Base-by-base conservation (phyloP, 331 rosid species). In the Prunus yedoensis region DNA sequence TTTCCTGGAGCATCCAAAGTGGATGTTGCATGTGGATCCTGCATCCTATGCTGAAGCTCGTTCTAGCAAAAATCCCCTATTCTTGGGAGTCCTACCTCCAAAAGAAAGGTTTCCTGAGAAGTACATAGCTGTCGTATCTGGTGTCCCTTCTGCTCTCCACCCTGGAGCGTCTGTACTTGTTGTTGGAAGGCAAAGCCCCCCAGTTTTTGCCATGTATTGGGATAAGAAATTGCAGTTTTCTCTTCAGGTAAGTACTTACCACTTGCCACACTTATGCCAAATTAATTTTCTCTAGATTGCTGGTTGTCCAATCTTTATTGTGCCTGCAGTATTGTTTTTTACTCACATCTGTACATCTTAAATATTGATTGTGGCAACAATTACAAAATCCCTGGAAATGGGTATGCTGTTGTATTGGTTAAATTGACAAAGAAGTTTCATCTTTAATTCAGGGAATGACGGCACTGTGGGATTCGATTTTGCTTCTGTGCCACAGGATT, bases 41-140 rank as follows among this genome's bases (percentile, higher is more conserved):
- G 78, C 88, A 71, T 88, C 94, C 65, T 83, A 85, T 70, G 90
- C 88, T 35, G 99, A 92, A 83, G 83, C 87, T 54, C 96, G 87
- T 68, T 90, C 95, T 32, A 89, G 91, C 77, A 94, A 90, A 78
- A 90, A 92, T 76, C 99, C 97, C 27, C 83, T 94, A 71, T 89
- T 92, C 83, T 80, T 94, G 87, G 99, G 93, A 73, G 77, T 87
- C 82, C 88, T 94, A 66, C 99, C 99, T 54, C 93, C 93, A 28
- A 94, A 89, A 78, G 97, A 94, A 63, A 84, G 98, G 80, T 88
- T 92, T 82, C 96, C 99, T n/a, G 99, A 94, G 85, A 90, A 92
- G 87, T 94, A 90, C 78, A 59, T 92, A 72, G 90, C 95, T 8
- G 84, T 92, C 25, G 59, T 80, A 47, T 86, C 94, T 66, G 71